These are phyloP conservation scores for Debaryomyces subglobosus DNA, from an alignment of 1,139 yeast genomes.

Conservation along the genomic window DNA sequence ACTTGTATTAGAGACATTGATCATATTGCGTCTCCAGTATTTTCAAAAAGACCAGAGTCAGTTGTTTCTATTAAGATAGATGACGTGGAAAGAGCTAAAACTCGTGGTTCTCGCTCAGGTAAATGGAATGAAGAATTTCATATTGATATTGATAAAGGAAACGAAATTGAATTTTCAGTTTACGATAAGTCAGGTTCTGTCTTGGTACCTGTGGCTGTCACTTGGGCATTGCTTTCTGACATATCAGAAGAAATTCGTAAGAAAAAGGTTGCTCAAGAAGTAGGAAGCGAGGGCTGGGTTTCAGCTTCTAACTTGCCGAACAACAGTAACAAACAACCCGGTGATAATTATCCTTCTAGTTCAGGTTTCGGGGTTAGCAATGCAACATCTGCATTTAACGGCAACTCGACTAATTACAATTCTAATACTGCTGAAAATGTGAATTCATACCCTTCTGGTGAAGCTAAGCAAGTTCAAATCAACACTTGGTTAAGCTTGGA, in stretches of 20 bases:
- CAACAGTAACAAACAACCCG: slow-evolving; percentile 23
- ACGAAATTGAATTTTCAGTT: slow-evolving; percentile 85
- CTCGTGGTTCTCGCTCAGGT: slow-evolving; percentile 75
- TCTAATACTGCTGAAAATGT: background rate
- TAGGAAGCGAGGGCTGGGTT: slow-evolving; percentile 83
- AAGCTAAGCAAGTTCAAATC: slow-evolving; percentile 33
- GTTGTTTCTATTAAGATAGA: slow-evolving; percentile 79
- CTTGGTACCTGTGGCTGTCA: slow-evolving; percentile 85
- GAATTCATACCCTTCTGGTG: slow-evolving; percentile 10
- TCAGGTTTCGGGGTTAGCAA: slow-evolving; percentile 1
- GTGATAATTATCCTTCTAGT: background rate
- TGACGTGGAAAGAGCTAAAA: slow-evolving; percentile 77
- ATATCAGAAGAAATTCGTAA: slow-evolving; percentile 93
- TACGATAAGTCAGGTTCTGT: slow-evolving; percentile 75
- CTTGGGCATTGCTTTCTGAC: slow-evolving; percentile 89
- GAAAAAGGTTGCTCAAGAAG: slow-evolving; percentile 78
- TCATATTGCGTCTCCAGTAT: slow-evolving; percentile 82
- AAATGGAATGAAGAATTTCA: slow-evolving; percentile 85
- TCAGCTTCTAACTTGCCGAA: slow-evolving; percentile 64
- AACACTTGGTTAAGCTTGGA: slow-evolving; percentile 92
- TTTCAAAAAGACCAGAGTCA: slow-evolving; percentile 80
- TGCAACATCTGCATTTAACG: background rate
- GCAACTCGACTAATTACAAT: background rate
- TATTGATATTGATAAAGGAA: slow-evolving; percentile 83
- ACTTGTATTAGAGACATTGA: slow-evolving; percentile 86